These are phyloP conservation scores for Podaxis pistillaris DNA, from an alignment of 768 basidiomycete genomes.

Conservation along the genomic window DNA sequence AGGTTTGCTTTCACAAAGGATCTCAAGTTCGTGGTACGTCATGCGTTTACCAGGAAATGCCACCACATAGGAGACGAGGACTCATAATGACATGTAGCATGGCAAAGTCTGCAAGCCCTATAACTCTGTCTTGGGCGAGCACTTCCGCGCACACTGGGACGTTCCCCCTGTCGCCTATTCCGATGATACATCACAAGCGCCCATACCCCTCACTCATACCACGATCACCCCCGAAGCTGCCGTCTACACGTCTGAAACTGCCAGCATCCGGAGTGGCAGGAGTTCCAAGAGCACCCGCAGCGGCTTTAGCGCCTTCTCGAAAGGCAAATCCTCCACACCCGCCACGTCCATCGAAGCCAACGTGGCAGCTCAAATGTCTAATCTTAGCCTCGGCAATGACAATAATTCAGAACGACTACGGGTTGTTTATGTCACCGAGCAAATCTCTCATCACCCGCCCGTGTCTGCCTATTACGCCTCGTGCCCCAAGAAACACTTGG, in stretches of 20 bases:
- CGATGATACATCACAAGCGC: constrained; percentile 43
- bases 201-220: constrained; percentile 43
- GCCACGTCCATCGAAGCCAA: constrained; percentile 43
- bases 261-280: constrained; percentile 56
- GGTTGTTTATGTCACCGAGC: constrained; percentile 84
- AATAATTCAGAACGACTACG: constrained; percentile 43
- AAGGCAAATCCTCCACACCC: constrained; percentile 53
- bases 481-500: constrained; percentile 72
- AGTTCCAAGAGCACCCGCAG: constrained; percentile 64
- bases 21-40: constrained; percentile 83
- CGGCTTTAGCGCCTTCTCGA: constrained; percentile 54
- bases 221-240: constrained; percentile 19
- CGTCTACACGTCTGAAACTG: constrained; percentile 41
- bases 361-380: constrained; percentile 56
- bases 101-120: constrained; percentile 94
- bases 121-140: constrained; percentile 84
- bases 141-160: constrained; percentile 89
- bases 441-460: constrained; percentile 96
- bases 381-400: constrained; percentile 49
- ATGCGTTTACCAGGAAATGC: constrained; percentile 5
- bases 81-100: constrained; percentile 45
- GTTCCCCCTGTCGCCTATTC: constrained; percentile 60
- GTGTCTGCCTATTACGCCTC: constrained; percentile 80
- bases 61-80: neutral
- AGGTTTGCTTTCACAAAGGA: constrained; percentile 91